Evolutionary conservation across 306 rosid species (phyloP), one percentile per base, ranked within the genome.

Genomic region (Acacia melanoxylon): DNA sequence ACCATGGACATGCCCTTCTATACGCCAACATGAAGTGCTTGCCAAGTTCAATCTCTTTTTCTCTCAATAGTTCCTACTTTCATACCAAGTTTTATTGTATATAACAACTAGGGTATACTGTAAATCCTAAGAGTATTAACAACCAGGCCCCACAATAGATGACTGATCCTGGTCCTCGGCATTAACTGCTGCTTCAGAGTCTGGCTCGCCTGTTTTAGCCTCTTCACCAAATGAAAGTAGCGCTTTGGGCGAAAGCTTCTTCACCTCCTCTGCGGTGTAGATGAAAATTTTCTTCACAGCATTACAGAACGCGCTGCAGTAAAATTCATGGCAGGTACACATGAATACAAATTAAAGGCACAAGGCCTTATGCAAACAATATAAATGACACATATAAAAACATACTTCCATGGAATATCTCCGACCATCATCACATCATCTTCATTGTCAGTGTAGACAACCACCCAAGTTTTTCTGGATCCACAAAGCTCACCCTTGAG

Each of bases 341-440:
- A 66, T 54, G 16, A 40, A 37, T 20, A 75, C 80, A 73, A 67
- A 69, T 24, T 33, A 4, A 42, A 13, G 48, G 6, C 52, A 35
- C 29, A n/a, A 37, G 33, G n/a, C 35, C 13, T 51, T 20, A 10
- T 22, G 51, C 45, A 74, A 74, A 49, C 61, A 74, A 51, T 77
- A 67, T 45, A 41, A 45, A 42, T 72, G 78, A 48, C 10, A 66
- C 13, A 3, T n/a, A n/a, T 72, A 80, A 74, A 69, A 81, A 86
- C 99, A 88, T 93, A 95, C 99, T 87, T 88, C 99, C 99, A 95
- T 42, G 99, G 99, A 61, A 93, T 97, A 87, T 95, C 98, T 76
- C 99, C 99, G 80, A 89, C 98, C 99, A 95, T 89, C 98, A 95
- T 95, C 96, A 91, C 88, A 77, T 95, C 98, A 86, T 93, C 98